Base-by-base conservation (phyloP, 2,329 filamentous ascomycete genomes). In the Aspergillus amoenus region DNA sequence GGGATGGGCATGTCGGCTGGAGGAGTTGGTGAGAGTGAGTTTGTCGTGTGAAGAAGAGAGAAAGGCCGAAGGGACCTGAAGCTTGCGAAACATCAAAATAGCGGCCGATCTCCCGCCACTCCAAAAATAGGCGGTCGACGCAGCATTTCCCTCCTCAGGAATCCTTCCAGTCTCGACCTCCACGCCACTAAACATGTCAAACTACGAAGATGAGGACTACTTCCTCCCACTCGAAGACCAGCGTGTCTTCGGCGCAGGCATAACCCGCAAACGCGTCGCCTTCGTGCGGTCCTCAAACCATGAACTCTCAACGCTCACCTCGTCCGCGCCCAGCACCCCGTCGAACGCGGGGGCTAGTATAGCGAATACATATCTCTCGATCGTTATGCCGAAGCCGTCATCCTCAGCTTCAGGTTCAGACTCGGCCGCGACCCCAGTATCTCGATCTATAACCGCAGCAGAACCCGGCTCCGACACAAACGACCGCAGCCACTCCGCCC, bases 171-270 rank as follows among this genome's bases (percentile, higher is more conserved):
- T 37, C 13, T 30, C 22, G 7, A 27, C 27, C 17, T 9, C n/a
- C 15, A 47, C n/a, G 2, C n/a, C 17, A 48, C n/a, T 9, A 48
- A 56, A 32, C 40, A 72, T 69, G 62, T 65, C 56, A 42, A 54
- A 72, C 24, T 81, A 84, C 21, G 82, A 84, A 37, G 80, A 86
- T 43, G 79, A 57, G 21, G 56, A 80, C 43, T 87, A 86, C 59
- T 82, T 81, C 17, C 74, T 82, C 2, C 84, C 85, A 0, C 75
- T 85, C 4, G 77, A 81, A 60, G 79, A 85, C 58, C 84, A 86
- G 64, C 79, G 81, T 12, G 80, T 82, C 56, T 88, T 87, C 61
- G 83, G 83, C 43, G 82, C 84, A 12, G 84, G 85, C n/a, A 80
- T 88, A 52, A 84, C 83, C 67, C 79, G 83, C 63, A 86, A 84